phyloP scores from a whole-genome alignment of 2,329 filamentous ascomycete genomes.

The Aspergillus neotritici region DNA sequence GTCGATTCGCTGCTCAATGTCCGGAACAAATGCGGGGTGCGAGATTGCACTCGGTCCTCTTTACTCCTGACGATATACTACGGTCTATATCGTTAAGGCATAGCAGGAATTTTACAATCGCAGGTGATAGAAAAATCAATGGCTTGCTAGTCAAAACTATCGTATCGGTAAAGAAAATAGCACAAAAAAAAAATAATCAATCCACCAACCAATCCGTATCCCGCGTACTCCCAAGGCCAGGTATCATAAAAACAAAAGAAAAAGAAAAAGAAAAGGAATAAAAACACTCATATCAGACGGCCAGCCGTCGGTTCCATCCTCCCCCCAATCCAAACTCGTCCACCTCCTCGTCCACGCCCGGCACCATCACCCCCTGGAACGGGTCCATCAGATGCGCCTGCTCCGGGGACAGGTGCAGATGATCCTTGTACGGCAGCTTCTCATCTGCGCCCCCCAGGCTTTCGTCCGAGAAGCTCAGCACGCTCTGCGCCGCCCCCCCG shows the following conservation, averaged over 20 bases:
- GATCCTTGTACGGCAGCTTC: slow-evolving; percentile 15
- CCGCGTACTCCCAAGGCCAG: neutral
- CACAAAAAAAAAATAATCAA: no score
- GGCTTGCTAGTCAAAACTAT: no score
- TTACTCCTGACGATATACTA: no score
- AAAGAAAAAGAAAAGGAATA: neutral
- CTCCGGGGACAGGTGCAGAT: slow-evolving; percentile 18
- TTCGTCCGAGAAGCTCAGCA: slow-evolving; percentile 56
- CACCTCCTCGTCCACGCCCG: slow-evolving; percentile 28
- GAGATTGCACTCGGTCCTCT: no score
- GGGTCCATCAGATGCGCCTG: slow-evolving; percentile 29
- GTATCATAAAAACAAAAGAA: slow-evolving; percentile 5
- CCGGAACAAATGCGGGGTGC: no score
- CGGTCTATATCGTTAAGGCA: no score
- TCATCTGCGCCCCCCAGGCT: slow-evolving; percentile 53
- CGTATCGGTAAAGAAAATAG: no score
- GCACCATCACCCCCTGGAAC: slow-evolving; percentile 35
- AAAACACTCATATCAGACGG: slow-evolving; percentile 17
- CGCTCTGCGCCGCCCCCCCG: slow-evolving; percentile 44
- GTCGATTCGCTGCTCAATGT: no score
- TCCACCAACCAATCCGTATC: no score
- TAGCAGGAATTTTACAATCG: no score
- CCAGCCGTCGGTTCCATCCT: slow-evolving; percentile 33
- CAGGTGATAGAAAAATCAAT: no score
- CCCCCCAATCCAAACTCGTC: slow-evolving; percentile 28